phyloP scores from a whole-genome alignment of 164 flowering plant species.

The Liriodendron chinense region DNA sequence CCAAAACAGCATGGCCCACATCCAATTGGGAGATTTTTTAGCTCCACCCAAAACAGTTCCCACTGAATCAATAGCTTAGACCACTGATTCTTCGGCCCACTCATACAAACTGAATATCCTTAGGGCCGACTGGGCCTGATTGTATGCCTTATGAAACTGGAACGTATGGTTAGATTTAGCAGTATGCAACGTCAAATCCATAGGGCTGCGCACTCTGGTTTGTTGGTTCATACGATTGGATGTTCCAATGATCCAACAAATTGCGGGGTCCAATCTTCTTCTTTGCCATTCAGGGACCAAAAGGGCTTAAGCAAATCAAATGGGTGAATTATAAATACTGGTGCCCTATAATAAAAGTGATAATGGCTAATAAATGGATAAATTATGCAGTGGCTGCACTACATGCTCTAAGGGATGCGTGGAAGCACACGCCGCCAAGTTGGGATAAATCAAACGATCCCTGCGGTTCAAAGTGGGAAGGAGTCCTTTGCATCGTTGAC shows the following conservation, averaged over 20 bases:
- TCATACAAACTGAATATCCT: neutral
- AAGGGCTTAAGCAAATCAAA: neutral
- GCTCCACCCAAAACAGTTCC: neutral
- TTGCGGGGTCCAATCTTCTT: too few relatives aligned
- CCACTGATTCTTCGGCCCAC: neutral
- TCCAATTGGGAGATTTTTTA: neutral
- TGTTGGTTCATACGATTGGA: too few relatives aligned
- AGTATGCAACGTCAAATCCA: too few relatives aligned
- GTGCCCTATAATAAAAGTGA: neutral
- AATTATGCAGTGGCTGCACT: conserved; percentile 47
- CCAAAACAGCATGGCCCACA: neutral
- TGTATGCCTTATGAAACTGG: too few relatives aligned
- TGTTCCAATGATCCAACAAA: too few relatives aligned
- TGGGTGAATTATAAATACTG: neutral
- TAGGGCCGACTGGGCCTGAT: too few relatives aligned
- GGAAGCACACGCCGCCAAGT: conserved; percentile 78
- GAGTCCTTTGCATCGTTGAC: conserved; percentile 63
- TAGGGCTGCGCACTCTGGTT: too few relatives aligned
- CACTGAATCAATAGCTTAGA: neutral
- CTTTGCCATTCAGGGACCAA: neutral
- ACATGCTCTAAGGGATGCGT: conserved; percentile 46
- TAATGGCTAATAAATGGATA: too few relatives aligned
- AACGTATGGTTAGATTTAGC: too few relatives aligned
- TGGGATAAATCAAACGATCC: conserved; percentile 75
- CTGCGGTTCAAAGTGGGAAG: conserved; percentile 76